Conservation (phyloP, 805 yeast species). For the Candida vartiovaarae region DNA sequence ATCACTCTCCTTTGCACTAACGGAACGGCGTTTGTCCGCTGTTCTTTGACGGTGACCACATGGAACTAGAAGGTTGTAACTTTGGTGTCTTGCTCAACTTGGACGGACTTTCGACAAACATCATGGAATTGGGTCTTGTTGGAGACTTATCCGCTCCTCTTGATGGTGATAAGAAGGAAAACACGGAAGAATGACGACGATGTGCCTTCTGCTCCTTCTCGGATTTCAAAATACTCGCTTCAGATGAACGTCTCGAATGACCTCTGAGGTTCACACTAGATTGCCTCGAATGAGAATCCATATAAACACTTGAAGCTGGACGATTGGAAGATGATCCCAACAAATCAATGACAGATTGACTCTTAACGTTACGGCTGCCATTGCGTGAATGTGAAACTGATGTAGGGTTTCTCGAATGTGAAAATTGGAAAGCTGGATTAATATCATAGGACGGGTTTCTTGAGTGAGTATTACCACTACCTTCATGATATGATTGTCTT, state of each 20-base stretch:
- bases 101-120: slow-evolving; percentile 10
- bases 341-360: slow-evolving; percentile 27
- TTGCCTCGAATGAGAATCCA: slow-evolving; percentile 30
- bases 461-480: slow-evolving; percentile 17
- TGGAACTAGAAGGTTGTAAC: slow-evolving; percentile 9
- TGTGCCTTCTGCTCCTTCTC: slow-evolving; percentile 30
- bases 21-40: slow-evolving; percentile 38
- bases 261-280: slow-evolving; percentile 26
- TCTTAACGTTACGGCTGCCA: slow-evolving; percentile 14
- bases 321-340: slow-evolving; percentile 24
- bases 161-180: slow-evolving; percentile 36
- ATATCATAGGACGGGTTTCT: slow-evolving; percentile 25
- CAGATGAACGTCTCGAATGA: slow-evolving; percentile 40
- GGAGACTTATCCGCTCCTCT: slow-evolving; percentile 5
- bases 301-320: slow-evolving; percentile 48
- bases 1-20: slow-evolving; percentile 39
- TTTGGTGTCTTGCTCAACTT: slow-evolving; percentile 7
- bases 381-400: slow-evolving; percentile 17
- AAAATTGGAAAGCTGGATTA: slow-evolving; percentile 10
- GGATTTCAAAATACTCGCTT: slow-evolving; percentile 24
- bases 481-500: slow-evolving; percentile 22
- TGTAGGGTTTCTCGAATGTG: slow-evolving; percentile 22
- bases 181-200: slow-evolving; percentile 54
- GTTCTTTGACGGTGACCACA: slow-evolving; percentile 17
- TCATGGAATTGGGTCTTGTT: slow-evolving; percentile 12